Conservation (phyloP, 495 filamentous ascomycete species). For the Penicillium paradoxum region DNA sequence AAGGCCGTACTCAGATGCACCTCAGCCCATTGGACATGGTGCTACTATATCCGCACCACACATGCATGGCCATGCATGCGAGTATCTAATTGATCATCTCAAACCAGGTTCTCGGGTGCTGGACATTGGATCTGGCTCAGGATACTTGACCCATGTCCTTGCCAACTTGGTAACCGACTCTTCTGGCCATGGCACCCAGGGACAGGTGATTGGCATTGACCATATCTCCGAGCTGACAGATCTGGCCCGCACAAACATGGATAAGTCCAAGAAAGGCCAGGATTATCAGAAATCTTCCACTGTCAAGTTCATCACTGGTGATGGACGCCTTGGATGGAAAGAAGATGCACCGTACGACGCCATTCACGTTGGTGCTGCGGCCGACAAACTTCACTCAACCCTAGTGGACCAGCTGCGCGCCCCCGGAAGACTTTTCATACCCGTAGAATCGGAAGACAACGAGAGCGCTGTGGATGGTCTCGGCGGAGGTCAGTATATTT, state of each 20-base stretch:
- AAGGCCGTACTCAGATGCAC: conserved; percentile 82
- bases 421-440: conserved; percentile 83
- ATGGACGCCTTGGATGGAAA: conserved; percentile 75
- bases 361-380: conserved; percentile 93
- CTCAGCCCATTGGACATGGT: conserved; percentile 77
- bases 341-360: conserved; percentile 68
- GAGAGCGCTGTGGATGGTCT: conserved; percentile 15
- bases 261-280: conserved; percentile 62
- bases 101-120: conserved; percentile 56
- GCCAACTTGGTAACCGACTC: conserved; percentile 67
- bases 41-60: conserved; percentile 96
- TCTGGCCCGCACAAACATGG: conserved; percentile 68
- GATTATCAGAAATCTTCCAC: conserved; percentile 53
- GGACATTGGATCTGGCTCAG: conserved; percentile 85
- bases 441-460: conserved; percentile 58
- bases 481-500: conserved; percentile 67
- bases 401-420: conserved; percentile 73
- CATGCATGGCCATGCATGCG: conserved; percentile 84
- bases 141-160: conserved; percentile 87
- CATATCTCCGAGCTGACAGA: conserved; percentile 78
- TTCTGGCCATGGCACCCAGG: conserved; percentile 26
- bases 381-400: conserved; percentile 63
- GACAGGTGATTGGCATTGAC: conserved; percentile 76
- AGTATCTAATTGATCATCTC: conserved; percentile 61
- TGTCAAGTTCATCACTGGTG: conserved; percentile 71